Conservation (phyloP, 495 filamentous ascomycete species). For the Aspergillus haitiensis region DNA sequence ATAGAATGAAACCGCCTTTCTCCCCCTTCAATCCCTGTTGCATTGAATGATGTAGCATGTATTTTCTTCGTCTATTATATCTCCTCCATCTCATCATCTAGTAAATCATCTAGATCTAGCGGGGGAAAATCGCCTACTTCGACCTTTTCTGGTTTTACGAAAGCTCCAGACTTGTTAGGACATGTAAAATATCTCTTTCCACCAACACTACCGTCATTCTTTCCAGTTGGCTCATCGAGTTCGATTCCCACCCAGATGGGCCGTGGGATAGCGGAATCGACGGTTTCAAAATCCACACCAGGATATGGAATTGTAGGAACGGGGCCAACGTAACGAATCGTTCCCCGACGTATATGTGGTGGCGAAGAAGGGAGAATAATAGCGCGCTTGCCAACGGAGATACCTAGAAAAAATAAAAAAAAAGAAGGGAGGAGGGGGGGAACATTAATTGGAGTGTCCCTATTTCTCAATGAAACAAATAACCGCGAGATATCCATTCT, state of each 20-base stretch:
- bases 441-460: not conserved
- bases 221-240: slow-evolving; percentile 83
- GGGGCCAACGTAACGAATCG: slow-evolving; percentile 76
- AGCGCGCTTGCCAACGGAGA: slow-evolving; percentile 36
- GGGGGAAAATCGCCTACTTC: slow-evolving; percentile 85
- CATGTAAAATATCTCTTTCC: slow-evolving; percentile 75
- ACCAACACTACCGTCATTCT: slow-evolving; percentile 84
- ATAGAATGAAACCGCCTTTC: not conserved
- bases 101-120: slow-evolving; percentile 48
- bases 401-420: slow-evolving; percentile 24
- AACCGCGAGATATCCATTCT: too few relatives aligned
- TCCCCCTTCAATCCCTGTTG: not conserved
- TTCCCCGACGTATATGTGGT: slow-evolving; percentile 73
- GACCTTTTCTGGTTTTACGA: slow-evolving; percentile 86
- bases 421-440: slow-evolving; percentile 1
- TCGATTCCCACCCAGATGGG: slow-evolving; percentile 84
- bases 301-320: slow-evolving; percentile 75
- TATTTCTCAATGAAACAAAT: too few relatives aligned
- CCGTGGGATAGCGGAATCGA: slow-evolving; percentile 32
- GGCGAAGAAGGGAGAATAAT: slow-evolving; percentile 47
- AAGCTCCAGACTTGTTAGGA: slow-evolving; percentile 72
- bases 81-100: slow-evolving; percentile 86
- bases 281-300: slow-evolving; percentile 32
- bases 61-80: slow-evolving; percentile 48
- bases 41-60: slow-evolving; percentile 5